Evolutionary conservation across 2,329 filamentous ascomycete species (phyloP).

Genomic region (Metarhizium album): DNA sequence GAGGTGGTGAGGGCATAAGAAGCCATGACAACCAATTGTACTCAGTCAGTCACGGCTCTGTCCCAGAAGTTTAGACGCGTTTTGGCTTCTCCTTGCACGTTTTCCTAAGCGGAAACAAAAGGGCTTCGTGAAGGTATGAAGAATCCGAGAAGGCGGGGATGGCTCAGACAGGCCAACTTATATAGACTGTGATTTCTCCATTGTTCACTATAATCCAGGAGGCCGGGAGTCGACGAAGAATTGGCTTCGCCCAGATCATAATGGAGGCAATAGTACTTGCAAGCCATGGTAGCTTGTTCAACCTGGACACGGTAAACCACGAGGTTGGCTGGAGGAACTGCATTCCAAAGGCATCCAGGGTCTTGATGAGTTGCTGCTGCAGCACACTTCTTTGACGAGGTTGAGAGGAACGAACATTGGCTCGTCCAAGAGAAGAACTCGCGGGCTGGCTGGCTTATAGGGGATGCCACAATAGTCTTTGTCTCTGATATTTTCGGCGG

Average conservation of each 20-base stretch:
- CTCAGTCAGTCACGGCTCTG: neutral
- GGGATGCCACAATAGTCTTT: slow-evolving; percentile 2
- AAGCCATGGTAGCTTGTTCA: neutral
- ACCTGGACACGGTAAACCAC: neutral
- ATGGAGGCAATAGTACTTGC: no score
- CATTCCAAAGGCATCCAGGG: slow-evolving; percentile 1
- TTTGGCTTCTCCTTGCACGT: neutral
- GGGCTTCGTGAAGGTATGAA: neutral
- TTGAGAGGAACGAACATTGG: neutral
- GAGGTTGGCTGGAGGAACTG: neutral
- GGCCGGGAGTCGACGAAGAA: slow-evolving; percentile 1
- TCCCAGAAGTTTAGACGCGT: slow-evolving; percentile 2
- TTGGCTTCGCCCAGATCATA: no score
- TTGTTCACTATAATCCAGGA: slow-evolving; percentile 1
- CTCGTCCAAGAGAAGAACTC: neutral
- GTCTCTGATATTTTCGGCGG: neutral
- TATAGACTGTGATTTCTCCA: slow-evolving; percentile 3
- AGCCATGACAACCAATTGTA: slow-evolving; percentile 13
- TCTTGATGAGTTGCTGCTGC: neutral
- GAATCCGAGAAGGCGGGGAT: slow-evolving; percentile 1
- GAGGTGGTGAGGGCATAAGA: slow-evolving; percentile 36
- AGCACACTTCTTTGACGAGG: neutral
- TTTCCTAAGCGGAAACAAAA: neutral
- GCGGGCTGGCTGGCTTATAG: neutral
- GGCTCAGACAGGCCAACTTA: slow-evolving; percentile 4